These are phyloP conservation scores for Neopestalotiopsis sp. DNA, from an alignment of 2,329 filamentous ascomycete genomes.

Conservation along the genomic window DNA sequence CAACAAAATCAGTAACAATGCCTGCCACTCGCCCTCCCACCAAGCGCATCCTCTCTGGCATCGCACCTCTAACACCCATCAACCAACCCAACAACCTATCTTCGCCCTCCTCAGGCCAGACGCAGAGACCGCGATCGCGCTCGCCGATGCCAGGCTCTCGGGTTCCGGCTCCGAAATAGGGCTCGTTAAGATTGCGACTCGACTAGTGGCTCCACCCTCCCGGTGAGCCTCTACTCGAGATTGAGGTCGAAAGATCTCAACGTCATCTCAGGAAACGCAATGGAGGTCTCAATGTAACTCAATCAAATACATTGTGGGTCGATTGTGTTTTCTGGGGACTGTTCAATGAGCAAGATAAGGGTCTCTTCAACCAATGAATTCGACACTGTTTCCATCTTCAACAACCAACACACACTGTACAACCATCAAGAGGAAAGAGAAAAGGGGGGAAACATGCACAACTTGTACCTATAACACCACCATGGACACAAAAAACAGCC, in stretches of 20 bases:
- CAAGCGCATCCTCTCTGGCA: conserved; percentile 17
- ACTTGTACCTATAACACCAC: background rate
- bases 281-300: background rate
- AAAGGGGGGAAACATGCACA: conserved; percentile 1
- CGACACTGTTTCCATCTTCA: background rate
- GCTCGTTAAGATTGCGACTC: background rate
- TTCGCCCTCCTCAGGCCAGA: background rate
- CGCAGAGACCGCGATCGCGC: conserved; percentile 11
- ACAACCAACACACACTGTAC: background rate
- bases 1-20: conserved; percentile 1
- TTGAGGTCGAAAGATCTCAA: background rate
- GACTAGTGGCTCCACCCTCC: background rate
- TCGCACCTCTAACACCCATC: conserved; percentile 14
- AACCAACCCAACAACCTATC: conserved; percentile 8
- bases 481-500: background rate
- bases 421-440: background rate
- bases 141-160: conserved; percentile 14
- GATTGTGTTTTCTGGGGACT: background rate
- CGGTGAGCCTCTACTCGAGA: conserved; percentile 1
- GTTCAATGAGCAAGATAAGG: background rate
- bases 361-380: background rate
- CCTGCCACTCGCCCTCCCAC: conserved; percentile 9
- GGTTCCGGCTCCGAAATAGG: conserved; percentile 16
- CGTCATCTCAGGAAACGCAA: background rate
- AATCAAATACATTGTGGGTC: background rate